phyloP scores from a whole-genome alignment of 345 rosid genomes.

The Eucalyptus tenuipes region DNA sequence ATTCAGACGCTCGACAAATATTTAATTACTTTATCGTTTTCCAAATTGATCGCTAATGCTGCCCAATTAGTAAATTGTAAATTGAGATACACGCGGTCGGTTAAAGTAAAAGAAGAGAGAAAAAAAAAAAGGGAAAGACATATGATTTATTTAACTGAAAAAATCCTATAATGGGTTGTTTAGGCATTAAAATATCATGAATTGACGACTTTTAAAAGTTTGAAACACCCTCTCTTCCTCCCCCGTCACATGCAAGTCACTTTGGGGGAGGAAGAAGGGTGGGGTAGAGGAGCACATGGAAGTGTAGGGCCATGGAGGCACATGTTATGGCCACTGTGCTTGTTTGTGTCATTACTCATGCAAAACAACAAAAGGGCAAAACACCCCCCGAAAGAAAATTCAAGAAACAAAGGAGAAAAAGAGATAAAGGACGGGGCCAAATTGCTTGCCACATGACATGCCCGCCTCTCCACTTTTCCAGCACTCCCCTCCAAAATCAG shows the following conservation, averaged over 20 bases:
- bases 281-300: constrained; percentile 8
- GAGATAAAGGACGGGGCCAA: background rate
- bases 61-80: background rate
- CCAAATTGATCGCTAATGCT: background rate
- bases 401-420: background rate
- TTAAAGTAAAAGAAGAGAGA: background rate
- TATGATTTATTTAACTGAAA: background rate
- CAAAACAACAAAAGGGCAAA: background rate
- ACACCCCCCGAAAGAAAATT: background rate
- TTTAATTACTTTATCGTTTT: background rate
- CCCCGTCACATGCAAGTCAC: constrained; percentile 22
- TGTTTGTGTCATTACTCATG: background rate
- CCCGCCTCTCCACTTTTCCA: background rate
- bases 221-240: background rate
- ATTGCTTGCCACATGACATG: background rate
- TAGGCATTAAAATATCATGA: background rate
- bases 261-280: background rate
- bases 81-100: background rate
- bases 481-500: background rate
- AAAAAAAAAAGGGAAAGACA: background rate
- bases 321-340: constrained; percentile 9
- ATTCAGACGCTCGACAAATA: background rate
- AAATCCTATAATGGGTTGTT: background rate
- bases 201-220: background rate
- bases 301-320: constrained; percentile 22